A percentile compares a stretch with the other conserved stretches of the same genome.
These are phyloP conservation scores for Lactarius sanguifluus DNA, from an alignment of 768 basidiomycete species.

Conservation along the genomic window DNA sequence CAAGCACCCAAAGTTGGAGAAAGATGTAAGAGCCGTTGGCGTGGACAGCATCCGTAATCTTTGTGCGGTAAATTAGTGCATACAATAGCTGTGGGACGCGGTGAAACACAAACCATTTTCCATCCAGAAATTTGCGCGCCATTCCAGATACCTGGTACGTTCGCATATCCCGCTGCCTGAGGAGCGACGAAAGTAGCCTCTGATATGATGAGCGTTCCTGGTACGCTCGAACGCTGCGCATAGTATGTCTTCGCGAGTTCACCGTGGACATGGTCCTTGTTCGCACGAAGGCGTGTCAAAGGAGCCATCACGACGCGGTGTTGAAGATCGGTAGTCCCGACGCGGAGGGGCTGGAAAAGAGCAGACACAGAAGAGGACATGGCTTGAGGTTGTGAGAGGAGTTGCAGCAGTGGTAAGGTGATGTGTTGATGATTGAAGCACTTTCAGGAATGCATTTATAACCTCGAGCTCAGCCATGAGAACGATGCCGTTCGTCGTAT, in stretches of 20 bases:
- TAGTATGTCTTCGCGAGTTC: background rate
- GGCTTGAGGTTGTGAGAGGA: background rate
- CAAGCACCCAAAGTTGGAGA: background rate
- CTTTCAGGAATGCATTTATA: too few species aligned
- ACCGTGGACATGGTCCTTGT: background rate
- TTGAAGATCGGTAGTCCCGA: background rate
- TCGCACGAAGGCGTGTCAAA: background rate
- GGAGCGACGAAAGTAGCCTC: background rate
- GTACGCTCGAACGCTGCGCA: background rate
- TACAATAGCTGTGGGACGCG: background rate
- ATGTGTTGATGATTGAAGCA: too few species aligned
- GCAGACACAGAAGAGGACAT: background rate
- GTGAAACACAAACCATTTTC: background rate
- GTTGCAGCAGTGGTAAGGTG: background rate
- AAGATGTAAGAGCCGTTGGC: background rate
- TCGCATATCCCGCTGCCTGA: background rate
- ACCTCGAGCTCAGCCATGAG: too few species aligned
- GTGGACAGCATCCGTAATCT: background rate
- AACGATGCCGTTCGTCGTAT: too few species aligned
- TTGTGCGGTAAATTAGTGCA: background rate
- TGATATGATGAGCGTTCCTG: background rate
- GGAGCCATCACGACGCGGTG: slow-evolving; percentile 1
- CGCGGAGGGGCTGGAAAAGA: background rate
- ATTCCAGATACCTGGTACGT: background rate
- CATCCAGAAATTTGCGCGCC: background rate